Conservation (phyloP, 2,329 filamentous ascomycete species). For the Pyricularia sp. region DNA sequence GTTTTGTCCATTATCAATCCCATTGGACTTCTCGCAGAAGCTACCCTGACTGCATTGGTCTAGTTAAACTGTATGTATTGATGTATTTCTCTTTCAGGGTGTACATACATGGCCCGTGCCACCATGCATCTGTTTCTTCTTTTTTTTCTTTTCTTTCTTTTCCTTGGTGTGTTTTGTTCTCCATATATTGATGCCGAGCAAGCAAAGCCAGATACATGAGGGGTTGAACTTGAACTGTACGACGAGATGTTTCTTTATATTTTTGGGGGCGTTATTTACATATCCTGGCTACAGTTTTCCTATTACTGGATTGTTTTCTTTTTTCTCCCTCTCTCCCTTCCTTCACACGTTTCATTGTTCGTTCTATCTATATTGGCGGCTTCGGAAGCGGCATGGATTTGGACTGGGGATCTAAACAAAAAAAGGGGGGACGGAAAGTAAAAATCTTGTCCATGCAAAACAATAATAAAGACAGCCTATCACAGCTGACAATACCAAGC, state of each 20-base stretch:
- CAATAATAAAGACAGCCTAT: background rate
- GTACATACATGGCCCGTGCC: background rate
- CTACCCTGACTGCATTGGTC: background rate
- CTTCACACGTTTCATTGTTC: background rate
- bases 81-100: background rate
- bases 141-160: background rate
- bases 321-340: background rate
- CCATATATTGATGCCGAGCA: background rate
- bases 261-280: background rate
- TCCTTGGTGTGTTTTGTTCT: background rate
- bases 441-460: background rate
- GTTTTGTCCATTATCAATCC: background rate
- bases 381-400: background rate
- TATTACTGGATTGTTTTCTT: too few species aligned
- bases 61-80: background rate
- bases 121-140: background rate
- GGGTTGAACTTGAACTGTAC: background rate
- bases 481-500: background rate
- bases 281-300: background rate
- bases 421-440: background rate
- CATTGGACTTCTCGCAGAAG: background rate
- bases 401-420: background rate
- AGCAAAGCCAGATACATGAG: background rate
- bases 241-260: background rate
- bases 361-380: background rate